phyloP scores from a whole-genome alignment of 75 land plant genomes.

The Picea sitchensis region DNA sequence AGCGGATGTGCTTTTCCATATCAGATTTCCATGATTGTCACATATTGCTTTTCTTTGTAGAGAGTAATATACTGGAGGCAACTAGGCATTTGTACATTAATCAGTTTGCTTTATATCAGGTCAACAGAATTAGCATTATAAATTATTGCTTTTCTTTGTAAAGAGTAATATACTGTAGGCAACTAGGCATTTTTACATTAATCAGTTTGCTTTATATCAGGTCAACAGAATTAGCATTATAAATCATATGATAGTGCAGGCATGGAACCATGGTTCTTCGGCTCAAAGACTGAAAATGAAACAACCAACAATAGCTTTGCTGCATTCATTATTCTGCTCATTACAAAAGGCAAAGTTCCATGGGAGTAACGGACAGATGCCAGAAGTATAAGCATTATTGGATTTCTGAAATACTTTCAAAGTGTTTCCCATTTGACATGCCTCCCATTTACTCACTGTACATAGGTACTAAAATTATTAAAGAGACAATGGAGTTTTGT shows the following conservation, averaged over 20 bases:
- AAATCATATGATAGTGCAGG: background rate
- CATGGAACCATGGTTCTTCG: background rate
- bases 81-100: background rate
- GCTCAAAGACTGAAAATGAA: background rate
- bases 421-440: background rate
- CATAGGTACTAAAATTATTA: background rate
- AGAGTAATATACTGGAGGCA: too few relatives aligned
- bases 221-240: background rate
- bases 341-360: background rate
- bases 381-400: background rate
- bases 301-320: background rate
- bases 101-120: background rate
- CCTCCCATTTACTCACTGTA: background rate
- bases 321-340: conserved; percentile 1
- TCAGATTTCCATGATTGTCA: too few relatives aligned
- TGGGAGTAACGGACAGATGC: background rate
- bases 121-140: background rate
- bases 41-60: too few relatives aligned
- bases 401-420: background rate
- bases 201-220: background rate
- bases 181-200: background rate
- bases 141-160: too few relatives aligned
- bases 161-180: too few relatives aligned
- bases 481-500: background rate
- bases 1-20: too few relatives aligned